phyloP scores from a whole-genome alignment of 75 land plant species.

The Ceratopteris richardii region DNA sequence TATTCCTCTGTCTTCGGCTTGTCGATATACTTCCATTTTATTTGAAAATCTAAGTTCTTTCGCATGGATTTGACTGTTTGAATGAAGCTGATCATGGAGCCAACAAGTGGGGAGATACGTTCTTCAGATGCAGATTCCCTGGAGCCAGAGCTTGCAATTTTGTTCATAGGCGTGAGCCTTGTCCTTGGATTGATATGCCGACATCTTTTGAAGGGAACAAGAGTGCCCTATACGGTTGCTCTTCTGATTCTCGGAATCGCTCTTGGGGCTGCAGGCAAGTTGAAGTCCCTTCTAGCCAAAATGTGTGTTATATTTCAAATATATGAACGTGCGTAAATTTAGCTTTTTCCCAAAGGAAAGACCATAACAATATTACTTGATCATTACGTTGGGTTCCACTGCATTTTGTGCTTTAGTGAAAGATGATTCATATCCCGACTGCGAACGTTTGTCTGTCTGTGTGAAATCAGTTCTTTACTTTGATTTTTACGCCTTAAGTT shows the following conservation, averaged over 20 bases:
- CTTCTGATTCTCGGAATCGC: constrained; percentile 77
- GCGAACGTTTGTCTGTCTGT: no score
- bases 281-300: neutral
- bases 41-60: no score
- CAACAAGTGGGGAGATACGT: neutral
- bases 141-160: constrained; percentile 46
- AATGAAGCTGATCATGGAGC: no score
- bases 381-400: no score
- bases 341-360: neutral
- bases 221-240: constrained; percentile 90
- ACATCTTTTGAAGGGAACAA: constrained; percentile 61
- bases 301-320: neutral
- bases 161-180: constrained; percentile 64
- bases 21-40: no score
- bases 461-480: no score
- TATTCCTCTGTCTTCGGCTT: no score
- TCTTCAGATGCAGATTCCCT: neutral
- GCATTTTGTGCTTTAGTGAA: no score
- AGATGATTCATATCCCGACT: no score
- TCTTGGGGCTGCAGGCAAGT: constrained; percentile 69
- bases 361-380: no score
- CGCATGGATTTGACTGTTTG: no score
- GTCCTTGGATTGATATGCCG: constrained; percentile 67
- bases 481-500: no score
- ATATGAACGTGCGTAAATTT: neutral